A percentile compares a stretch with the other conserved stretches of the same genome.
These are phyloP conservation scores for Theileria annulata DNA, from an alignment of 169 alveolate species.

Conservation along the genomic window DNA sequence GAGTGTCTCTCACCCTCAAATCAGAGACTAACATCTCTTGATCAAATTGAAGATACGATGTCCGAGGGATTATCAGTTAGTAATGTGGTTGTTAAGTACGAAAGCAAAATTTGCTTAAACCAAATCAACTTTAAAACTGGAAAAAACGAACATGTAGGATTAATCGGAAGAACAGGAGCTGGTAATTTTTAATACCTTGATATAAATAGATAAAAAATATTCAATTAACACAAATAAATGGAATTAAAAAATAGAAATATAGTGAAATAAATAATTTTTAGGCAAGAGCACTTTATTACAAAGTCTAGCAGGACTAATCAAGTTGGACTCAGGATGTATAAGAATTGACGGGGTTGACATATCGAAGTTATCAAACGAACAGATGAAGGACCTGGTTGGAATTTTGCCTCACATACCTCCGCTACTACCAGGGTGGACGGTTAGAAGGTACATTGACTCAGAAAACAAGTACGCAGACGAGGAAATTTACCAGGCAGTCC, in stretches of 20 bases:
- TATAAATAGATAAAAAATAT: background rate
- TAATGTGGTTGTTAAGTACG: slow-evolving; percentile 9
- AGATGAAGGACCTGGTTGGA: slow-evolving; percentile 36
- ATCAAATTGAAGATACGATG: background rate
- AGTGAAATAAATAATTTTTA: background rate
- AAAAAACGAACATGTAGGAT: slow-evolving; percentile 52
- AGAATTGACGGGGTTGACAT: slow-evolving; percentile 59
- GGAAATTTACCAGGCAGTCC: slow-evolving; percentile 48
- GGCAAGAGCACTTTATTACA: slow-evolving; percentile 60
- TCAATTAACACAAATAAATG: background rate
- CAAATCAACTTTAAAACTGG: slow-evolving; percentile 13
- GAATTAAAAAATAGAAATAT: background rate
- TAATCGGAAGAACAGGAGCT: slow-evolving; percentile 67
- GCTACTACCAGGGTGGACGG: slow-evolving; percentile 57
- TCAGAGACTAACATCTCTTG: background rate
- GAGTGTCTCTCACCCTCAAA: background rate
- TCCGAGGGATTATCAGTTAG: background rate
- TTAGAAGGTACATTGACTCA: slow-evolving; percentile 62
- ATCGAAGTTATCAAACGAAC: slow-evolving; percentile 15
- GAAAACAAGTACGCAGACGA: slow-evolving; percentile 36
- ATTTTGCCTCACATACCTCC: slow-evolving; percentile 66
- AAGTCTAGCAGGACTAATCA: slow-evolving; percentile 44
- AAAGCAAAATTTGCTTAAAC: slow-evolving; percentile 4
- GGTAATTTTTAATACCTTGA: slow-evolving; percentile 9
- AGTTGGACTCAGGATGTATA: slow-evolving; percentile 34